Percentiles rank a stretch among this genome's conserved stretches.
phyloP scores from a whole-genome alignment of 495 filamentous ascomycete genomes.

The Neurospora sp. region DNA sequence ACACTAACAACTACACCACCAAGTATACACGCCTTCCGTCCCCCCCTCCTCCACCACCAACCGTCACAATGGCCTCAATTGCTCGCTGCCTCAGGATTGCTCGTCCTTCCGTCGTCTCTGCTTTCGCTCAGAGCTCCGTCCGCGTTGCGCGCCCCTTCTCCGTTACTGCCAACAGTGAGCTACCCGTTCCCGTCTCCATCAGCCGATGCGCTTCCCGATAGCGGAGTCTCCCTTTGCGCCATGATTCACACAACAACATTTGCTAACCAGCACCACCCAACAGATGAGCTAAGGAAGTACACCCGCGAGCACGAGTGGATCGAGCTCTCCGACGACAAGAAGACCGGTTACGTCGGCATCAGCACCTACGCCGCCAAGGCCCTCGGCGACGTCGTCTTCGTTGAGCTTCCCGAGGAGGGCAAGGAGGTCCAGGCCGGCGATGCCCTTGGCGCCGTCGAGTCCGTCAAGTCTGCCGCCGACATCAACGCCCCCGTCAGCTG shows the following conservation, averaged over 20 bases:
- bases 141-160: conserved; percentile 32
- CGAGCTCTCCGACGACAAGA: conserved; percentile 67
- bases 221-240: neutral
- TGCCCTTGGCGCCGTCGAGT: conserved; percentile 87
- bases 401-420: conserved; percentile 71
- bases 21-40: neutral
- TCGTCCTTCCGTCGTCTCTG: conserved; percentile 29
- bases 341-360: conserved; percentile 68
- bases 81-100: conserved; percentile 31
- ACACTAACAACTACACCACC: neutral
- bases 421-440: conserved; percentile 59
- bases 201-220: neutral
- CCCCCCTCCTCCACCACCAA: neutral
- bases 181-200: neutral
- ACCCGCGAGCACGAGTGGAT: conserved; percentile 99
- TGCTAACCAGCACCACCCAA: conserved; percentile 2
- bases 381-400: conserved; percentile 92
- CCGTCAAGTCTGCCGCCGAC: conserved; percentile 93
- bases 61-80: conserved; percentile 37
- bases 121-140: conserved; percentile 24
- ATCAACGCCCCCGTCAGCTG: conserved; percentile 82
- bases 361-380: conserved; percentile 80
- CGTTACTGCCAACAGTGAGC: conserved; percentile 33
- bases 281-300: conserved; percentile 68
- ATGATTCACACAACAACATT: neutral